phyloP scores from a whole-genome alignment of 1,284 basidiomycete genomes.

The Sutorius eximius region DNA sequence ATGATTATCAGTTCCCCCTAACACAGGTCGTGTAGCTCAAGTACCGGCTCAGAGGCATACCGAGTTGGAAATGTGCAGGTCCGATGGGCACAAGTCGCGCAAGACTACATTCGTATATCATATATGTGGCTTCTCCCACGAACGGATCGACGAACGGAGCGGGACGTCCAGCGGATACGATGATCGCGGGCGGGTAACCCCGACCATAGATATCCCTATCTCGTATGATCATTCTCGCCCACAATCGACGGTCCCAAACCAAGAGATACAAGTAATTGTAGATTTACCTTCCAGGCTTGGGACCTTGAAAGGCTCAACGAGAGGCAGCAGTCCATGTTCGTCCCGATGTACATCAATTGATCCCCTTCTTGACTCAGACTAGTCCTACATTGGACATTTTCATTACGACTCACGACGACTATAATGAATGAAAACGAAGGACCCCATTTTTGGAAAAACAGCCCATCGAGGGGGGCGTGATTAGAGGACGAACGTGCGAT shows the following conservation, averaged over 20 bases:
- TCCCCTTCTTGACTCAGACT: background rate
- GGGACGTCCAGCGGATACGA: background rate
- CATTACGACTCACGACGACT: background rate
- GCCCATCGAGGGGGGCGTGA: background rate
- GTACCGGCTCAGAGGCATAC: background rate
- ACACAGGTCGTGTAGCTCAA: background rate
- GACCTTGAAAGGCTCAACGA: no score
- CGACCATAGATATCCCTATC: no score
- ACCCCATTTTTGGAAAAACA: background rate
- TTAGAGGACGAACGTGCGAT: background rate
- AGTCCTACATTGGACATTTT: background rate
- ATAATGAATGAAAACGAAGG: background rate
- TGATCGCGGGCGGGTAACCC: background rate
- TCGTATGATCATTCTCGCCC: no score
- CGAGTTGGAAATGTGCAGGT: background rate
- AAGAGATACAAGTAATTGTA: no score
- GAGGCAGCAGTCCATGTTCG: no score
- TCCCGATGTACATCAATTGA: no score
- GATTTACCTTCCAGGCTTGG: no score
- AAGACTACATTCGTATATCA: background rate
- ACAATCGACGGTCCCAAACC: no score
- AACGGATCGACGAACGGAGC: background rate
- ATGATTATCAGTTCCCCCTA: background rate
- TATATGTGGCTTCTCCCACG: background rate
- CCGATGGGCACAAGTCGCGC: background rate